phyloP scores from a whole-genome alignment of 257 asterid genomes.

The Ligustrum vulgare region DNA sequence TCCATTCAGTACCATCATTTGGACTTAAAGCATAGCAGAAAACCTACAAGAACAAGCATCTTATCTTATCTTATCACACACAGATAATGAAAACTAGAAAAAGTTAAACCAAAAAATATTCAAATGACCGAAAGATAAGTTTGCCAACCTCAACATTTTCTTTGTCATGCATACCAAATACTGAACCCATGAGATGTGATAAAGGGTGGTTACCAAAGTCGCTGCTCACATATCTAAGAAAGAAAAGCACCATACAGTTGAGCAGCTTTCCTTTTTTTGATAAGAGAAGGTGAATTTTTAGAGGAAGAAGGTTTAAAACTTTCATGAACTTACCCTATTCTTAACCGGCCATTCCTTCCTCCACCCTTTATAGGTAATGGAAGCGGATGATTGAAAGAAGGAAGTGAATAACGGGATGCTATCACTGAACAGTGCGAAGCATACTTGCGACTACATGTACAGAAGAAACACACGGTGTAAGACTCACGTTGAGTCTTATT shows the following conservation, averaged over 20 bases:
- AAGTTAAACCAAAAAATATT: constrained; percentile 7
- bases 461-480: constrained; percentile 15
- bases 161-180: constrained; percentile 90
- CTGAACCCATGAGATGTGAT: constrained; percentile 98
- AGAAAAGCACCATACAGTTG: constrained; percentile 4
- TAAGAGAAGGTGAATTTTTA: background rate
- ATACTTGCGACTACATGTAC: constrained; percentile 74
- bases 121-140: constrained; percentile 6
- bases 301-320: background rate
- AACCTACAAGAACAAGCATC: constrained; percentile 46
- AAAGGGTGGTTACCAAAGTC: constrained; percentile 99
- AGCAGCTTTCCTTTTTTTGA: background rate
- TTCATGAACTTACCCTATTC: constrained; percentile 69
- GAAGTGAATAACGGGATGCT: constrained; percentile 89
- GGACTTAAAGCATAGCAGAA: constrained; percentile 97
- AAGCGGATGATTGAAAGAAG: constrained; percentile 84
- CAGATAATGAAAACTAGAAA: constrained; percentile 4
- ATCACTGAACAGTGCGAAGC: constrained; percentile 92
- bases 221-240: constrained; percentile 90
- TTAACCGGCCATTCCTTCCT: constrained; percentile 65
- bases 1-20: constrained; percentile 96
- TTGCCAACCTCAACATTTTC: constrained; percentile 79
- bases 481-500: background rate
- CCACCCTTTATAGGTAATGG: constrained; percentile 70
- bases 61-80: constrained; percentile 10